Evolutionary conservation across 208 protist genomes (phyloP).

Genomic region (Leishmania mexicana): DNA sequence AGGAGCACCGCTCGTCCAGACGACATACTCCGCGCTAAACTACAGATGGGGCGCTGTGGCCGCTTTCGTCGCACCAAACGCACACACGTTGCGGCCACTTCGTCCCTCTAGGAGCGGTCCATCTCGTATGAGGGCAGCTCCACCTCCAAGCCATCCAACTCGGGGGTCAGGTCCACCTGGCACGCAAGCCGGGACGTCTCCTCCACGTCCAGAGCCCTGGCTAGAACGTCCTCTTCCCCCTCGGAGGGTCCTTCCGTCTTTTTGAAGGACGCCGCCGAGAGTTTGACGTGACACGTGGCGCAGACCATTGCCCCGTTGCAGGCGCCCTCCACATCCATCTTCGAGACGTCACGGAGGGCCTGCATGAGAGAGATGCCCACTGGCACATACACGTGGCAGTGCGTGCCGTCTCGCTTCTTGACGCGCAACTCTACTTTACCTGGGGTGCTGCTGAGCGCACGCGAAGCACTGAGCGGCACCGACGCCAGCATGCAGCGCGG

Average conservation of each 20-base stretch:
- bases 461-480: background rate
- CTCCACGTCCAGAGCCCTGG: slow-evolving; percentile 34
- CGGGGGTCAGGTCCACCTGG: slow-evolving; percentile 45
- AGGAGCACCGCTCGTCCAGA: background rate
- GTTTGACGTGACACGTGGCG: slow-evolving; percentile 94
- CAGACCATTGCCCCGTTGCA: slow-evolving; percentile 93
- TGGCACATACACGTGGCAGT: slow-evolving; percentile 20
- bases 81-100: background rate
- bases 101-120: background rate
- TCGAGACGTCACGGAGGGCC: slow-evolving; percentile 76
- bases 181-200: slow-evolving; percentile 51
- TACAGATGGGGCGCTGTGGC: background rate
- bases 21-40: background rate
- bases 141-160: slow-evolving; percentile 37
- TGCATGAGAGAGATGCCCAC: slow-evolving; percentile 88
- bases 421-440: slow-evolving; percentile 48
- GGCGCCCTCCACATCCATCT: slow-evolving; percentile 66
- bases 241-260: slow-evolving; percentile 54
- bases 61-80: background rate
- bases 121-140: slow-evolving; percentile 8
- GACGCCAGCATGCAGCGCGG: background rate
- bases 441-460: slow-evolving; percentile 14
- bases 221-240: slow-evolving; percentile 67
- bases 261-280: slow-evolving; percentile 77
- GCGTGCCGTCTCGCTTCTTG: slow-evolving; percentile 35